Evolutionary conservation across 495 filamentous ascomycete genomes (phyloP), one percentile per base, ranked within the genome.

Genomic region (Podospora appendiculata): DNA sequence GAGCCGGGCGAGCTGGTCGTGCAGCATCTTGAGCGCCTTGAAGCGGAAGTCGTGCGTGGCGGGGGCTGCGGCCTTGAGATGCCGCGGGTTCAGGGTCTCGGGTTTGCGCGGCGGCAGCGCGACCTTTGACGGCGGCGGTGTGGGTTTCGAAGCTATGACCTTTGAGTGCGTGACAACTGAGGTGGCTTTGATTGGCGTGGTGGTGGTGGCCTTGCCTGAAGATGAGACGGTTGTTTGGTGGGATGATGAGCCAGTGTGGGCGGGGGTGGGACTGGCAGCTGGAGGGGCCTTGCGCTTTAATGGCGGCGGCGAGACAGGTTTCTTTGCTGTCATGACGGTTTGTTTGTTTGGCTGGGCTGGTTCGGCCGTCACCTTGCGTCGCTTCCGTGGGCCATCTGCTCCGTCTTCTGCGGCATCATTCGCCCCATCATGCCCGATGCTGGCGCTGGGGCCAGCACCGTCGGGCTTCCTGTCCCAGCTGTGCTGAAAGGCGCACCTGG

Each of bases 71-170:
- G 81, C 79, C 17, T 81, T 69, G 6, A 98, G 67, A 55, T 87
- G 80, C n/a, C 89, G 80, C 45, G 94, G 94, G 55, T 91, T 95
- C 39, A 96, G 71, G 5, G 75, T 71, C 73, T 81, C 78, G 16
- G 61, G 53, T 53, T 73, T 69, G 41, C 67, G 67, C 19, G 58
- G 36, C 14, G 33, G 56, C 38, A 10, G 43, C 47, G 39, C 56
- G 52, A 33, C 59, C 43, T 14, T 40, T 41, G 48, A 36, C 38
- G n/a, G n/a, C n/a, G 39, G 12, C 32, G 35, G 11, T 32, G 52
- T 11, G 8, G 18, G 36, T 35, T 38, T 38, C 13, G 36, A 38
- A 38, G 36, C 9, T 38, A 12, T 14, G 41, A 43, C 17, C 25
- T 50, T 50, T 41, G 34, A 18, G 25, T 32, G 25, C 49, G 19